Conservation (phyloP, 2,329 filamentous ascomycete genomes). For the Bimuria novae-zelandiae region DNA sequence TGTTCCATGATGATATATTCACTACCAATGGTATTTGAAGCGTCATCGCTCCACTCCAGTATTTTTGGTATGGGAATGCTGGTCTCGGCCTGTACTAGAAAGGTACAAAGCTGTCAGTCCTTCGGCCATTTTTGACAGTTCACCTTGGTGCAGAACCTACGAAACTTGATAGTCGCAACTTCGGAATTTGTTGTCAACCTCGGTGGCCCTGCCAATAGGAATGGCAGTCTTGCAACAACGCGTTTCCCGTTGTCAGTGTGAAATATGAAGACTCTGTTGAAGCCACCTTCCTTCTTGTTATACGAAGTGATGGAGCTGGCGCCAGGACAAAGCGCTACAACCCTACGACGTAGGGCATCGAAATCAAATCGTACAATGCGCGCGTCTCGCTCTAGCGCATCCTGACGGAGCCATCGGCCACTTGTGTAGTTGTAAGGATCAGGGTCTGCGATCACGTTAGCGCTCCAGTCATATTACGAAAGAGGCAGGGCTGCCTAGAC, state of each 20-base stretch:
- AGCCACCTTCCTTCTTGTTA: slow-evolving; percentile 52
- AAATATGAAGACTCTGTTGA: slow-evolving; percentile 52
- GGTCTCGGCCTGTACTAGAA: slow-evolving; percentile 45
- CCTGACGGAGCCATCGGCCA: slow-evolving; percentile 43
- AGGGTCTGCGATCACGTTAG: slow-evolving; percentile 13
- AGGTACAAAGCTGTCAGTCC: slow-evolving; percentile 16
- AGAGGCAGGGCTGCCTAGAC: too few relatives aligned
- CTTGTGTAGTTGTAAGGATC: slow-evolving; percentile 32
- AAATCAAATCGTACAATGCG: slow-evolving; percentile 50
- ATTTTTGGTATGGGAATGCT: slow-evolving; percentile 50
- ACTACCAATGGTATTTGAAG: slow-evolving; percentile 37
- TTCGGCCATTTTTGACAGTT: slow-evolving; percentile 4
- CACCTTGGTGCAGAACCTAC: slow-evolving; percentile 35
- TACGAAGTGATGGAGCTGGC: slow-evolving; percentile 41
- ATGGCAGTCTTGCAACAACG: slow-evolving; percentile 51
- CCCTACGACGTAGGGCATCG: slow-evolving; percentile 42
- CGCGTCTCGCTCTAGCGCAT: slow-evolving; percentile 42
- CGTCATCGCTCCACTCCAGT: slow-evolving; percentile 50
- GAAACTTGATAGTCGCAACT: slow-evolving; percentile 52
- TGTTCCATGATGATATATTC: slow-evolving; percentile 50
- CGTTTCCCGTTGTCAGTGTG: slow-evolving; percentile 43
- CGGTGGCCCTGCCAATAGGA: slow-evolving; percentile 44
- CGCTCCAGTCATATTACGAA: not conserved
- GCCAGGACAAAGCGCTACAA: slow-evolving; percentile 44
- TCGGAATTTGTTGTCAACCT: slow-evolving; percentile 49